A percentile compares a stretch with the other conserved stretches of the same genome.
Evolutionary conservation across 106 monocot species (phyloP).

Genomic region (Acorus calamus): DNA sequence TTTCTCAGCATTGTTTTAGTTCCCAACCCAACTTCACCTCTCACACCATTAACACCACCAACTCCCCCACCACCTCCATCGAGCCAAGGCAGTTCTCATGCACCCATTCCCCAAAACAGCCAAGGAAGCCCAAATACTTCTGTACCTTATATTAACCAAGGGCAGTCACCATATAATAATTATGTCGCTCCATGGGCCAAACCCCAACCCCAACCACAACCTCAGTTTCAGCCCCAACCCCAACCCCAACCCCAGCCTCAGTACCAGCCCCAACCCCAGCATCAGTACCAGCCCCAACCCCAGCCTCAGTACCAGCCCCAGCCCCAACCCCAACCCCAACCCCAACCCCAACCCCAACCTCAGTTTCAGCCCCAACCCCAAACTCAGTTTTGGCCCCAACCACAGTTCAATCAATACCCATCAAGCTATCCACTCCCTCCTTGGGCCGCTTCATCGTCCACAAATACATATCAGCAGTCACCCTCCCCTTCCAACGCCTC

Average conservation of each 20-base stretch:
- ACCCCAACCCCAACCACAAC: background rate
- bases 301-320: slow-evolving; percentile 17
- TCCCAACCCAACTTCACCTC: slow-evolving; percentile 44
- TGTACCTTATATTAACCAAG: slow-evolving; percentile 9
- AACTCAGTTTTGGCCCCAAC: no score
- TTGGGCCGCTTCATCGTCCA: slow-evolving; percentile 38
- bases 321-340: no score
- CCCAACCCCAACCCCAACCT: no score
- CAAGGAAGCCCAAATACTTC: no score
- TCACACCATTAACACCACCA: no score
- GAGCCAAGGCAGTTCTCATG: no score
- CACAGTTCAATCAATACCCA: slow-evolving; percentile 11
- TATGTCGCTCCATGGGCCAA: slow-evolving; percentile 58
- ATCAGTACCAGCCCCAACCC: slow-evolving; percentile 9
- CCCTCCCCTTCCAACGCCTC: background rate
- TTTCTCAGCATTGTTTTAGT: slow-evolving; percentile 57
- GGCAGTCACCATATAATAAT: slow-evolving; percentile 20
- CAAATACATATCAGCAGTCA: slow-evolving; percentile 15
- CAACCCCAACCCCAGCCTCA: slow-evolving; percentile 7
- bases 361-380: no score
- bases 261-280: slow-evolving; percentile 17
- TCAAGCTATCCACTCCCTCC: slow-evolving; percentile 62
- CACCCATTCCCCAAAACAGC: no score
- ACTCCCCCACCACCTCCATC: no score
- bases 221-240: no score